phyloP scores from a whole-genome alignment of 1,284 basidiomycete species.

The Sporisorium scitamineum region DNA sequence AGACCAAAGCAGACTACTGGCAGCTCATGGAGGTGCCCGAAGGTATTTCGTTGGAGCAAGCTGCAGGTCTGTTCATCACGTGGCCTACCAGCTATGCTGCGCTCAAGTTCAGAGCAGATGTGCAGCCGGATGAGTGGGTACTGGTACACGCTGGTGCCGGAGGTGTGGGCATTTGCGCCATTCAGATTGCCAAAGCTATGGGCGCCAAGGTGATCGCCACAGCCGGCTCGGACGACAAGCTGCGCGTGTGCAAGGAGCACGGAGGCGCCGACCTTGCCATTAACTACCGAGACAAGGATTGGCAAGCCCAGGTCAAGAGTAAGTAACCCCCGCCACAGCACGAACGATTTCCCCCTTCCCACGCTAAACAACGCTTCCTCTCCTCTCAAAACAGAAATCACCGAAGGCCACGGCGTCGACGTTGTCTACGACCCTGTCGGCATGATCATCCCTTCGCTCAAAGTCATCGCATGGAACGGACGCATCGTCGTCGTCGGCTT shows the following conservation, averaged over 20 bases:
- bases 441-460: constrained; percentile 60
- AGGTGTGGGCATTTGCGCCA: constrained; percentile 82
- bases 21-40: constrained; percentile 76
- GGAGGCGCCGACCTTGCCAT: constrained; percentile 62
- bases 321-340: constrained; percentile 18
- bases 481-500: constrained; percentile 87
- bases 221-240: constrained; percentile 58
- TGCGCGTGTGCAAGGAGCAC: constrained; percentile 54
- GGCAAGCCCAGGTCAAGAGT: constrained; percentile 61
- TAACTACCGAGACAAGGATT: constrained; percentile 64
- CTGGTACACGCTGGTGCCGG: constrained; percentile 72
- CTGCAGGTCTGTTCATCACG: constrained; percentile 71
- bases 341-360: no score
- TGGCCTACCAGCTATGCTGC: constrained; percentile 66
- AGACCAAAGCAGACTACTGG: constrained; percentile 63
- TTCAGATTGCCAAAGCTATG: constrained; percentile 65
- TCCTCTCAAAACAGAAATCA: constrained; percentile 33
- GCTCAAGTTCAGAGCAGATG: constrained; percentile 53
- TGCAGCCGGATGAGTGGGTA: constrained; percentile 58
- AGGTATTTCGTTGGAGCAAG: constrained; percentile 78
- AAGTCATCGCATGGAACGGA: constrained; percentile 87
- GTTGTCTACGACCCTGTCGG: constrained; percentile 72
- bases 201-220: constrained; percentile 64
- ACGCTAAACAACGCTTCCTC: neutral
- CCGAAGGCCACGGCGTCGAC: constrained; percentile 71